Percentiles rank a stretch among this genome's conserved stretches.
Evolutionary conservation across 352 stramenopile species (phyloP).

Genomic region (Pythium scleroteichum): DNA sequence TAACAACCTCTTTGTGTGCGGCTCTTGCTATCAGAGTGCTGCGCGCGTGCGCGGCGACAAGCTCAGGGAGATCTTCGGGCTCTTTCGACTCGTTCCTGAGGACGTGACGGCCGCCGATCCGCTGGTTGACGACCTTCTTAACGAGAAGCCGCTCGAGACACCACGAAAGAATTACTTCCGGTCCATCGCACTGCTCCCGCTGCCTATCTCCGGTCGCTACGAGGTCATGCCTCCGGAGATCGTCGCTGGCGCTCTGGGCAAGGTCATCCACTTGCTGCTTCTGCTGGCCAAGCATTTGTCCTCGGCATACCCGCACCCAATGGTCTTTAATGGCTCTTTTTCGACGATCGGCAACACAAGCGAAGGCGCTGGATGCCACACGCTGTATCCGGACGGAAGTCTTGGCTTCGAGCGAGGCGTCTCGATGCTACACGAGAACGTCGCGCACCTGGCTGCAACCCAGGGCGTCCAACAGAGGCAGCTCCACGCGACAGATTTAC

Average conservation of each 20-base stretch:
- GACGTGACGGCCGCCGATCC: background rate
- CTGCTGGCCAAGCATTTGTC: conserved; percentile 71
- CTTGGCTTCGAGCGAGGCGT: conserved; percentile 74
- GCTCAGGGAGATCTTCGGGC: conserved; percentile 65
- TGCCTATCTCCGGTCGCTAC: conserved; percentile 73
- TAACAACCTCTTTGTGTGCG: background rate
- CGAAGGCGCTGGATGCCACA: conserved; percentile 78
- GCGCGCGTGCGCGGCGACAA: conserved; percentile 63
- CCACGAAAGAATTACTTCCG: conserved; percentile 43
- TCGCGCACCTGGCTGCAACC: conserved; percentile 52
- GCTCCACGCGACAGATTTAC: conserved; percentile 54
- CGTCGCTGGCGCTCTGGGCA: conserved; percentile 64
- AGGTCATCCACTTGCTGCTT: conserved; percentile 74
- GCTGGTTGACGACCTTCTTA: conserved; percentile 14
- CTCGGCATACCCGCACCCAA: conserved; percentile 76
- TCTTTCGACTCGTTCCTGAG: conserved; percentile 44
- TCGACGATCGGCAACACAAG: conserved; percentile 83
- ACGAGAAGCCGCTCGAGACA: background rate
- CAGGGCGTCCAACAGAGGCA: conserved; percentile 44
- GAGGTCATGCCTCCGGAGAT: conserved; percentile 75
- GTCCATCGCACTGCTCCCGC: conserved; percentile 63
- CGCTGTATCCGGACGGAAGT: conserved; percentile 80
- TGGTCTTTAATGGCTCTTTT: conserved; percentile 86
- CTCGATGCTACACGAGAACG: conserved; percentile 78
- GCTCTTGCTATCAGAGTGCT: conserved; percentile 44